Evolutionary conservation across 495 filamentous ascomycete species (phyloP).

Genomic region (Polyplosphaeria fusca): DNA sequence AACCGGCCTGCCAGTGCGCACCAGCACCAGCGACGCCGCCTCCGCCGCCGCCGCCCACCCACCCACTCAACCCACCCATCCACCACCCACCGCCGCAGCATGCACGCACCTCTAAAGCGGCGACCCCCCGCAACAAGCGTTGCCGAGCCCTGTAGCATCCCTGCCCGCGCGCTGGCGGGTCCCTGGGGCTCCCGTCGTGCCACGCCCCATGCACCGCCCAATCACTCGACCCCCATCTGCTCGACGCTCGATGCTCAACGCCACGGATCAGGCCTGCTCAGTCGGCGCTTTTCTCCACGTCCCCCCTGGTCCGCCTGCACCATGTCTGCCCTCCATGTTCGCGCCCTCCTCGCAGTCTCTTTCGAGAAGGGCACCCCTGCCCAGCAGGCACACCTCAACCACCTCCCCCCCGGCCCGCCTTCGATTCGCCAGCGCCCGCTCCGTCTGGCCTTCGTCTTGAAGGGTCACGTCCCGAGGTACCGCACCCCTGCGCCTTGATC

Average conservation of each 20-base stretch:
- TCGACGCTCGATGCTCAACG: constrained; percentile 32
- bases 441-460: constrained; percentile 19
- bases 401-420: constrained; percentile 23
- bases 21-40: background rate
- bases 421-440: constrained; percentile 28
- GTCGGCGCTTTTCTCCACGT: constrained; percentile 35
- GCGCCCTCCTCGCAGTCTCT: constrained; percentile 31
- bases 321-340: constrained; percentile 23
- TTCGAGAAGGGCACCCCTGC: constrained; percentile 34
- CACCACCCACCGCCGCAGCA: constrained; percentile 13
- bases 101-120: constrained; percentile 24
- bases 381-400: constrained; percentile 20
- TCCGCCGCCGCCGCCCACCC: background rate
- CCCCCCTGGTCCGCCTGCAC: constrained; percentile 27
- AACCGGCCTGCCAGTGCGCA: background rate
- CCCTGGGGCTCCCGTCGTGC: constrained; percentile 33
- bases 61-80: background rate
- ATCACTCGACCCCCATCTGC: constrained; percentile 29
- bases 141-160: constrained; percentile 34
- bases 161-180: constrained; percentile 21
- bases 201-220: constrained; percentile 29
- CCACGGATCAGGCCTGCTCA: constrained; percentile 33
- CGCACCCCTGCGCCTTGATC: constrained; percentile 36
- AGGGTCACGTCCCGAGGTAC: constrained; percentile 38
- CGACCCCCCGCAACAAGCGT: constrained; percentile 36